Conservation (phyloP, 1,284 basidiomycete species). For the Marasmius tenuissimus region DNA sequence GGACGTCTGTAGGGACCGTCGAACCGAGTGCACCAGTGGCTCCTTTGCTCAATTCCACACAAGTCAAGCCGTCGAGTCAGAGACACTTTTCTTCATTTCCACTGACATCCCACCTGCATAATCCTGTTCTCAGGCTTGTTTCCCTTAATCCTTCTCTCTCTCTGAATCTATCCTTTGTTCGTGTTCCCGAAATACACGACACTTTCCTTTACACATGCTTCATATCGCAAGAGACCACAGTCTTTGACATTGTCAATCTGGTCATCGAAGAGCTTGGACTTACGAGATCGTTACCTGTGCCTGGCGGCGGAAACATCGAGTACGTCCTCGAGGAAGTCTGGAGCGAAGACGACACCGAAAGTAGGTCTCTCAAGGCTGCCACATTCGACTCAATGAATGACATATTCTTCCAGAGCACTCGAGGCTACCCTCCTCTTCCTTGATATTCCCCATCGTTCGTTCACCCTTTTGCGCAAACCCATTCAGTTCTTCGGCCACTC, state of each 20-base stretch:
- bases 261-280: conserved; percentile 71
- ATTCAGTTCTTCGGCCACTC: conserved; percentile 38
- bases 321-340: conserved; percentile 71
- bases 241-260: conserved; percentile 51
- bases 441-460: conserved; percentile 38
- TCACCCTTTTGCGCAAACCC: conserved; percentile 38
- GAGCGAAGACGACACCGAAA: conserved; percentile 44
- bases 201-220: conserved; percentile 66
- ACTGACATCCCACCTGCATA: conserved; percentile 69
- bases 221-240: conserved; percentile 54
- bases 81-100: conserved; percentile 73
- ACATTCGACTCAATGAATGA: neutral
- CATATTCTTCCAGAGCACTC: conserved; percentile 33
- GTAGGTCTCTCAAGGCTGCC: conserved; percentile 35
- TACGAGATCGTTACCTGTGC: conserved; percentile 55
- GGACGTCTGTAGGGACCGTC: conserved; percentile 48
- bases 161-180: conserved; percentile 57
- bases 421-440: conserved; percentile 36
- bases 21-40: conserved; percentile 44
- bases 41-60: conserved; percentile 47
- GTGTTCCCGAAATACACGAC: conserved; percentile 80
- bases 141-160: conserved; percentile 65
- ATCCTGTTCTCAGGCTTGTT: conserved; percentile 68
- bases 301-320: conserved; percentile 61
- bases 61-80: conserved; percentile 36